Evolutionary conservation across 116 monocot species (phyloP).

Genomic region (Dioscorea cayenensis): DNA sequence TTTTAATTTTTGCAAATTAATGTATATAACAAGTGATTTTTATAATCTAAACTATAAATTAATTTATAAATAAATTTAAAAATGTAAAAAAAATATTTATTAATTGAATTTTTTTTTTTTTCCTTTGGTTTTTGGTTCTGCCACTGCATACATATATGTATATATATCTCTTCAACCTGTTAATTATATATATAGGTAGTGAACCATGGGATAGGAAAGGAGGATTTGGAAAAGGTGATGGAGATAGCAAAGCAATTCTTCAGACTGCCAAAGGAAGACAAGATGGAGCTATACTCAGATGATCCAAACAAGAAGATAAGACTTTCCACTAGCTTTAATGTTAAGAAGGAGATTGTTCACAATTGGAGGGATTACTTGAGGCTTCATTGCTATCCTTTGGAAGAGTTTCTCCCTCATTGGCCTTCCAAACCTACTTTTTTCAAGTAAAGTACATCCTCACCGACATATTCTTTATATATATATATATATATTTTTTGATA

Average conservation of each 20-base stretch:
- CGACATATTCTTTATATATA: no score
- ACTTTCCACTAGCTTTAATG: conserved; percentile 82
- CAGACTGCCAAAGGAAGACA: conserved; percentile 59
- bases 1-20: no score
- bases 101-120: no score
- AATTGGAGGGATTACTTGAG: conserved; percentile 89
- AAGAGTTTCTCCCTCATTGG: conserved; percentile 58
- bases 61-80: no score
- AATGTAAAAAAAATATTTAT: no score
- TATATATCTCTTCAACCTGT: no score
- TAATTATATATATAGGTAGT: conserved; percentile 22
- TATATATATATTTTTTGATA: no score
- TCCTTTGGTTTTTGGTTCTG: no score
- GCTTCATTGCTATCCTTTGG: conserved; percentile 78
- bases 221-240: conserved; percentile 31
- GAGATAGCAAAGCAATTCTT: conserved; percentile 50
- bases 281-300: conserved; percentile 65
- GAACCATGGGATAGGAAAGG: conserved; percentile 50
- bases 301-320: conserved; percentile 69
- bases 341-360: conserved; percentile 56
- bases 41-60: no score
- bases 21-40: no score
- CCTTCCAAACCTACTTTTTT: conserved; percentile 53
- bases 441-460: conserved; percentile 29
- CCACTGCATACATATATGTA: no score